Evolutionary conservation across 805 yeast genomes (phyloP), one percentile per base, ranked within the genome.

Genomic region (Starmerella lactis-condensi): DNA sequence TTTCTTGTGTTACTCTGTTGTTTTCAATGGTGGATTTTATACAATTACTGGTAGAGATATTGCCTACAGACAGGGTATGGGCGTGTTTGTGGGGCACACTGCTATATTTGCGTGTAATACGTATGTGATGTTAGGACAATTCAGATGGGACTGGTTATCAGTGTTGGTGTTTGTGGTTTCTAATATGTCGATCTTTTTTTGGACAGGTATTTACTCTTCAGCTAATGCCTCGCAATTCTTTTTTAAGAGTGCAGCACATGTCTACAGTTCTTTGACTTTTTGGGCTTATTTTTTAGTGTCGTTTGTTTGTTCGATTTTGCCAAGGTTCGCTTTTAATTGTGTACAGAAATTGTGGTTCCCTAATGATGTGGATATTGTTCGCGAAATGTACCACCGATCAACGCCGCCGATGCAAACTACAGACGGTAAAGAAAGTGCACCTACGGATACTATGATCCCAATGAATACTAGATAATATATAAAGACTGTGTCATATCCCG

Each of bases 191-290:
- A 60, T 75, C 12, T 74, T 64, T 43, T 65, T 70, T 47, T 77
- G 91, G 91, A 67, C 78, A 4, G 83, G 85, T n/a, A 66, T 71
- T 15, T 77, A 83, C 74, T 65, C 81, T 19, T 53, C 69, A 4
- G 51, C 64, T 17, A 38, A 54, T 2, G 52, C 57, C 34, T 62
- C 77, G 6, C 61, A 58, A 8, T 76, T 70, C 44, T 72, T 72
- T 43, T 77, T 68, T 52, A 60, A 64, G 36, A 67, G 75, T 16
- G 89, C 76, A 2, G 50, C 68, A 2, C 68, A 71, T 43, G 61
- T 64, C 21, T 70, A 69, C 41, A 79, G 82, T 13, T 54, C 72
- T 5, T 56, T 63, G 21, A 47, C 65, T 4, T 72, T 70, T 47
- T 77, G 91, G 91, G 67, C 72, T 26, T 58, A 64, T 36, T 50